These are phyloP conservation scores for Acanthamoeba sp. DNA, from an alignment of 208 protist genomes.

Conservation along the genomic window DNA sequence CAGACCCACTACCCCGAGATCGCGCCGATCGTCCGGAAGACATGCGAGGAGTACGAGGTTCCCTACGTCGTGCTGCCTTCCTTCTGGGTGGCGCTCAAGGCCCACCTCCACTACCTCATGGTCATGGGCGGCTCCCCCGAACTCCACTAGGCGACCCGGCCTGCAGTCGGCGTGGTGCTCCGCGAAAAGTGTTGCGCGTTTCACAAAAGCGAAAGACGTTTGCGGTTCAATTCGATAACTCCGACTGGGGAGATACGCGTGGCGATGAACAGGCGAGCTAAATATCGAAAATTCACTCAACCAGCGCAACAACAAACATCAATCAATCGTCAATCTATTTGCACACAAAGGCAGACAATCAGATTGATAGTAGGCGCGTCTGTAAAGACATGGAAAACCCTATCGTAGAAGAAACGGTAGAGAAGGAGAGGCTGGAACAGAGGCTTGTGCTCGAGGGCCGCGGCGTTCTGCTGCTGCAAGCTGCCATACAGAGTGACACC, in stretches of 20 bases:
- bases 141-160: background rate
- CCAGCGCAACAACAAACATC: background rate
- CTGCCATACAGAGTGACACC: slow-evolving; percentile 32
- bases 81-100: slow-evolving; percentile 56
- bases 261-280: no score
- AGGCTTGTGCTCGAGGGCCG: slow-evolving; percentile 12
- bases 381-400: background rate
- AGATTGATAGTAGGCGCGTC: background rate
- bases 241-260: no score
- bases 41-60: slow-evolving; percentile 82
- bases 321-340: no score
- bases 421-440: background rate
- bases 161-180: no score
- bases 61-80: slow-evolving; percentile 77
- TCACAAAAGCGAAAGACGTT: background rate
- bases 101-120: slow-evolving; percentile 61
- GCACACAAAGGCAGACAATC: background rate
- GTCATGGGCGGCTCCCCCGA: slow-evolving; percentile 14
- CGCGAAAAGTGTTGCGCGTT: background rate
- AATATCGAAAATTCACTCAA: background rate
- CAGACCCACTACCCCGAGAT: slow-evolving; percentile 86
- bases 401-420: background rate
- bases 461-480: background rate
- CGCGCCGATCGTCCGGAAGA: slow-evolving; percentile 81
- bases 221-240: no score